Evolutionary conservation across 805 yeast genomes (phyloP), one percentile per base, ranked within the genome.

Genomic region (Ogataea nitratoaversa): DNA sequence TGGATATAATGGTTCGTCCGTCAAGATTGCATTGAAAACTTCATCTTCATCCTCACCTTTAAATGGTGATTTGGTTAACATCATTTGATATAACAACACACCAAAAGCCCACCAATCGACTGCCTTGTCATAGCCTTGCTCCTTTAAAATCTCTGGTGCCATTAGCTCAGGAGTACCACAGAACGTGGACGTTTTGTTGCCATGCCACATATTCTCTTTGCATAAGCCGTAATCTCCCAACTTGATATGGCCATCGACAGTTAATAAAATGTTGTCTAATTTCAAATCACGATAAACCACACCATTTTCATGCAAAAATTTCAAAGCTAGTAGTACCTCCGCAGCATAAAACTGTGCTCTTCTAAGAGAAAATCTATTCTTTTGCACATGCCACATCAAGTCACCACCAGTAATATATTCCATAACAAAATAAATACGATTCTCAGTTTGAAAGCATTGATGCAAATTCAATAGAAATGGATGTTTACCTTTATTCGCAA

Each of bases 61-160:
- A 67, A 93, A 93, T 28, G 99, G 99, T 7, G 96, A 86, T 64
- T 91, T 95, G 38, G 96, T 93, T 43, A 93, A 72, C 42, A 93
- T 71, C 99, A 93, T 93, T 65, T 93, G 99, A 64, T 91, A 93
- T 49, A 93, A 70, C 48, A 93, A 72, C 22, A 93, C 98, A 42
- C 99, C 99, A 71, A 90, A 88, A 1, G 99, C 98, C 99, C 99
- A 93, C 99, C 99, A 93, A 66, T 93, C 99, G 40, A 93, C 99
- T 30, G 93, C 84, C 57, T 95, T 79, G 38, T 89, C 93, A 57
- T 93, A 93, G 44, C 82, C 84, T 62, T 90, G 95, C 40, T 93
- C 98, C 48, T 87, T 82, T 57, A 93, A 71, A 50, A 93, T 91
- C 64, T 93, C 99, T 0, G 99, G 99, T 1, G 99, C 99, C 96